Evolutionary conservation across 495 filamentous ascomycete genomes (phyloP).

Genomic region (Copromyces sp.): DNA sequence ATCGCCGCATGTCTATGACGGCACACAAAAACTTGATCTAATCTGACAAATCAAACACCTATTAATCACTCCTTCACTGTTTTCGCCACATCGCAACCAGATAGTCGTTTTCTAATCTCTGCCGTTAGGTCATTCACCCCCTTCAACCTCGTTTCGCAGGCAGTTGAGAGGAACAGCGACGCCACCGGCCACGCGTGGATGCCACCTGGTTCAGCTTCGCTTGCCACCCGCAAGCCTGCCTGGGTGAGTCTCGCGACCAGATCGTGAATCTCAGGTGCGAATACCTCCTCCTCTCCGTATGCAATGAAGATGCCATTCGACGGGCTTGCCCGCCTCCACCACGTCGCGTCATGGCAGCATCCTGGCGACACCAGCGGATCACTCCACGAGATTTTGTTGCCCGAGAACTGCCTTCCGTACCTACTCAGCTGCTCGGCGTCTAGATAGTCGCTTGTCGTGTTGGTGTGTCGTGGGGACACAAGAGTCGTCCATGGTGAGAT

Average conservation of each 20-base stretch:
- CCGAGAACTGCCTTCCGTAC: constrained; percentile 57
- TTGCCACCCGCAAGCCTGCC: constrained; percentile 36
- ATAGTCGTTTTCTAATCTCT: constrained; percentile 32
- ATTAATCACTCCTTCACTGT: not conserved
- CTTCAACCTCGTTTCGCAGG: constrained; percentile 41
- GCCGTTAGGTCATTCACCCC: constrained; percentile 47
- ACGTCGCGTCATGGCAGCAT: constrained; percentile 47
- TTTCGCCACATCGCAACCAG: constrained; percentile 1
- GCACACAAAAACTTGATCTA: constrained; percentile 43
- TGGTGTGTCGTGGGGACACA: constrained; percentile 41
- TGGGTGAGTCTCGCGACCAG: constrained; percentile 39
- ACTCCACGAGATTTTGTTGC: constrained; percentile 29
- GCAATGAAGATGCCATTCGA: constrained; percentile 48
- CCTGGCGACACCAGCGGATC: constrained; percentile 59
- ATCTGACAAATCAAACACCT: constrained; percentile 30
- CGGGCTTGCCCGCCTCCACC: constrained; percentile 55
- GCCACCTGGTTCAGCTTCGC: constrained; percentile 44
- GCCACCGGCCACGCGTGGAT: constrained; percentile 77
- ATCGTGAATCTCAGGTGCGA: constrained; percentile 50
- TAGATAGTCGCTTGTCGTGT: constrained; percentile 54
- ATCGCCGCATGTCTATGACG: constrained; percentile 37
- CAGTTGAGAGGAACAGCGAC: constrained; percentile 52
- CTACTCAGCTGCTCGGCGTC: constrained; percentile 41
- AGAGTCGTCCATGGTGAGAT: constrained; percentile 55
- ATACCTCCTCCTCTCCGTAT: constrained; percentile 62